These are phyloP conservation scores for Penicillium macrosclerotiorum DNA, from an alignment of 495 filamentous ascomycete genomes.

Conservation along the genomic window DNA sequence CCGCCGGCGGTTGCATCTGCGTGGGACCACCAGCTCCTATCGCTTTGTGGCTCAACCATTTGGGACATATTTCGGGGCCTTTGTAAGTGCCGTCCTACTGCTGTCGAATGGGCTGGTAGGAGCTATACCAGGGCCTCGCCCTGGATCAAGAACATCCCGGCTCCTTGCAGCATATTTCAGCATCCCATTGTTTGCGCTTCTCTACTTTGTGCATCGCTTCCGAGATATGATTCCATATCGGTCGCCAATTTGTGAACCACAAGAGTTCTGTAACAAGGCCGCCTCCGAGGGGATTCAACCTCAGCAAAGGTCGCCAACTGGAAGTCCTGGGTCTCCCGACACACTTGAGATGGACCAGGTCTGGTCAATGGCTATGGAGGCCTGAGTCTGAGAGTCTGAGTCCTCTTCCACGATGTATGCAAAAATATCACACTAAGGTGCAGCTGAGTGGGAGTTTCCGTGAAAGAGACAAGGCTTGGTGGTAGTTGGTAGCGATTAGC, in stretches of 20 bases:
- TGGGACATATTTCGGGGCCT: slow-evolving; percentile 47
- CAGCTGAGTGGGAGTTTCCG: too few species aligned
- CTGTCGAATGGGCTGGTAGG: slow-evolving; percentile 54
- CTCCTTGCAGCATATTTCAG: slow-evolving; percentile 62
- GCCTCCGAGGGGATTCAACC: background rate
- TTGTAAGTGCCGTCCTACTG: slow-evolving; percentile 46
- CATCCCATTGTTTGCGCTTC: slow-evolving; percentile 52
- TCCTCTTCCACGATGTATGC: too few species aligned
- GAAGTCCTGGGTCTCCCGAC: background rate
- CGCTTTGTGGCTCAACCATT: slow-evolving; percentile 50
- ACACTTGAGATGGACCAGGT: slow-evolving; percentile 13
- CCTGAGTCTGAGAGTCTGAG: too few species aligned
- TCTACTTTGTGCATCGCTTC: slow-evolving; percentile 30
- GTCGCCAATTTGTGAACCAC: background rate
- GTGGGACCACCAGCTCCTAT: slow-evolving; percentile 42
- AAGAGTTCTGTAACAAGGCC: background rate
- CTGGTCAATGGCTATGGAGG: slow-evolving; percentile 12
- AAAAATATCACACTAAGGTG: too few species aligned
- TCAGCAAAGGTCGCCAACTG: background rate
- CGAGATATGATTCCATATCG: slow-evolving; percentile 5
- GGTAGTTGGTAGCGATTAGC: background rate
- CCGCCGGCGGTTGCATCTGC: slow-evolving; percentile 40
- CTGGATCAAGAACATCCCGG: slow-evolving; percentile 38
- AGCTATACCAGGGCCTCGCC: slow-evolving; percentile 41
- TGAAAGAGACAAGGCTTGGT: background rate